These are phyloP conservation scores for Phylloporus sp. DNA, from an alignment of 1,284 basidiomycete species.

Conservation along the genomic window DNA sequence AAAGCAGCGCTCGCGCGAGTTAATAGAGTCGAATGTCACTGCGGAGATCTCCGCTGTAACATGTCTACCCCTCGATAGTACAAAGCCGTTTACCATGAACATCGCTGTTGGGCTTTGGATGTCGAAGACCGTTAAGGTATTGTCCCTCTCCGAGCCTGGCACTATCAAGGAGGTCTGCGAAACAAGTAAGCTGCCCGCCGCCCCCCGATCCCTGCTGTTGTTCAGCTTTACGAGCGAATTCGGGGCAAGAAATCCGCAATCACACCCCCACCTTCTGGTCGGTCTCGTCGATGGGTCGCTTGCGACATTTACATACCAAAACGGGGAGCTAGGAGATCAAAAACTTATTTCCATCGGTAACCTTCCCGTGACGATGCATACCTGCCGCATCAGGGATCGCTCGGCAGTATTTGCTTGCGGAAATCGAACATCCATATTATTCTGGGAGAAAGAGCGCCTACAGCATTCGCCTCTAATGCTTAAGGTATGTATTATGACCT, in stretches of 20 bases:
- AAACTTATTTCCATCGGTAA: constrained; percentile 75
- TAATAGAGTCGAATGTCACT: constrained; percentile 26
- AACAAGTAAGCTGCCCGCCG: constrained; percentile 57
- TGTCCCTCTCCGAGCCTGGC: constrained; percentile 46
- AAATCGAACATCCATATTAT: constrained; percentile 67
- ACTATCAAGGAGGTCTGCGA: constrained; percentile 47
- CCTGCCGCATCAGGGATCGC: constrained; percentile 58
- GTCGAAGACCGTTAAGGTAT: constrained; percentile 69
- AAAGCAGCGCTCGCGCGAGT: constrained; percentile 36
- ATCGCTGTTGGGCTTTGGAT: constrained; percentile 83
- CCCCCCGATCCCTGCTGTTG: constrained; percentile 78
- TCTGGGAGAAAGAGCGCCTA: constrained; percentile 71
- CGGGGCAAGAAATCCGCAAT: constrained; percentile 45
- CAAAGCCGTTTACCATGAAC: constrained; percentile 54
- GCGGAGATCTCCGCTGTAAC: constrained; percentile 73
- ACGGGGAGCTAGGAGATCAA: constrained; percentile 56
- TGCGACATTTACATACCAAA: constrained; percentile 59
- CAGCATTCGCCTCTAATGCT: constrained; percentile 76
- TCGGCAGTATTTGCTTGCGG: constrained; percentile 71
- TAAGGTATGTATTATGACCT: constrained; percentile 59
- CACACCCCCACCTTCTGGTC: constrained; percentile 69
- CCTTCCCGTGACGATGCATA: constrained; percentile 68
- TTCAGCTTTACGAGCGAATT: constrained; percentile 62
- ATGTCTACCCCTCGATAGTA: constrained; percentile 60
- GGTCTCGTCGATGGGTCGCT: constrained; percentile 86